Conservation (phyloP, 1,139 yeast species). For the Lodderomyces parapsilosis region DNA sequence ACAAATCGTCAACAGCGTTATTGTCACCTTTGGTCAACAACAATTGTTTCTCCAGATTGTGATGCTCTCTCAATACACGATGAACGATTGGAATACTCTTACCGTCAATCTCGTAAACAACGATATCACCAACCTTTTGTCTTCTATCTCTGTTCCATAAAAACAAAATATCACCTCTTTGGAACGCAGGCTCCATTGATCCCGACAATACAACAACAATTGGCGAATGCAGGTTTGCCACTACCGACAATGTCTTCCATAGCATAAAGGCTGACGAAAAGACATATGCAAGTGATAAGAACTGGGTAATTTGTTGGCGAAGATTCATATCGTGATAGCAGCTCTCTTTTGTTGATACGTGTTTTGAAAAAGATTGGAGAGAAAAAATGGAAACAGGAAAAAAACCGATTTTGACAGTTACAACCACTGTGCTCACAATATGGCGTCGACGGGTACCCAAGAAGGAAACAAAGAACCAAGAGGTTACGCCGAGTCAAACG, state of each 20-base stretch:
- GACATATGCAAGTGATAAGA: constrained; percentile 71
- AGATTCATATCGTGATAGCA: constrained; percentile 34
- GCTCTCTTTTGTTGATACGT: neutral
- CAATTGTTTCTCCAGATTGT: constrained; percentile 57
- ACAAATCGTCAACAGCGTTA: constrained; percentile 87
- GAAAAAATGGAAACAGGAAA: neutral
- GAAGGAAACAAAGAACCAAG: neutral
- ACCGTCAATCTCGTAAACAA: constrained; percentile 85
- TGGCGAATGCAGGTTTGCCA: constrained; percentile 86
- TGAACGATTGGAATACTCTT: constrained; percentile 93
- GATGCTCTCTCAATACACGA: constrained; percentile 85
- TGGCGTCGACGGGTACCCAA: neutral
- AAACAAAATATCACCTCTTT: constrained; percentile 91
- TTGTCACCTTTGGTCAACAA: constrained; percentile 95
- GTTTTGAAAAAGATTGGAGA: neutral
- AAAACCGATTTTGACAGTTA: neutral
- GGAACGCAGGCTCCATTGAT: constrained; percentile 99
- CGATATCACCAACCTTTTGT: constrained; percentile 88
- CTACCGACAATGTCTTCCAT: constrained; percentile 81
- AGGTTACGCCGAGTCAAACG: neutral
- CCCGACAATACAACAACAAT: constrained; percentile 96
- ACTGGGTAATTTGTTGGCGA: constrained; percentile 52
- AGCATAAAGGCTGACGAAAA: constrained; percentile 87
- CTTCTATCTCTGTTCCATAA: constrained; percentile 78
- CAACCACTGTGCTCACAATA: too few species aligned